Evolutionary conservation across 1,284 basidiomycete species (phyloP), one percentile per base, ranked within the genome.

Genomic region (Mycocalia duriaeana): DNA sequence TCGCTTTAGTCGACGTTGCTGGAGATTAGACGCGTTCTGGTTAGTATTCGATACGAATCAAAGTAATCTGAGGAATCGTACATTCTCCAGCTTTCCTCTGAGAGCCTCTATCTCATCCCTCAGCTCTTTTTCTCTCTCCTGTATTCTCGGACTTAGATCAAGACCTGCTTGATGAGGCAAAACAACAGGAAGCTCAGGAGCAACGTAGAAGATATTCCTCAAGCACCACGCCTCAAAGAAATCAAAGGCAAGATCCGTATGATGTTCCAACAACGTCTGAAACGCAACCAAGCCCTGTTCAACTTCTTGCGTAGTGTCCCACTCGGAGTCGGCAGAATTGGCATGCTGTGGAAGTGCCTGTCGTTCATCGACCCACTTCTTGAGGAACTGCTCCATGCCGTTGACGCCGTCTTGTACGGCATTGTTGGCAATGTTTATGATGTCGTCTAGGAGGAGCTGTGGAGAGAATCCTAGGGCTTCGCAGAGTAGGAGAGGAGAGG

Each of bases 221-320:
- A 88, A 60, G 7, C 79, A 81, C 86, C 87, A 89, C 1, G 80
- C 80, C 65, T 89, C 87, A 55, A 89, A 85, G 61, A 85, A 85
- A 61, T 89, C 86, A 51, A 89, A 87, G 2, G 86, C 86, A 43
- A 88, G 74, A 57, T 89, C 86, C 36, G 84, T 85, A 53, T 89
- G 86, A 44, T 81, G 79, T 57, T 89, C 85, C 19, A 89, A 71
- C 31, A 89, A 70, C 0, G 86, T 89, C 57, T 87, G 83, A 56
- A 89, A 89, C 25, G 85, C 76, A 39, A 88, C 84, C 1, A 89
- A 66, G 4, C 85, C 85, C 60, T 83, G 56, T 44, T 54, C 53
- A 5, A 53, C 19, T 14, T 34, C 34, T 23, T 47, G 11, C 19
- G 13, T 31, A 13, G 25, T 9, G 8, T 24, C 24, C 9, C 3